Evolutionary conservation across 202 grass and related monocot genomes (phyloP), one percentile per base, ranked within the genome.

Genomic region (Panicum hallii): DNA sequence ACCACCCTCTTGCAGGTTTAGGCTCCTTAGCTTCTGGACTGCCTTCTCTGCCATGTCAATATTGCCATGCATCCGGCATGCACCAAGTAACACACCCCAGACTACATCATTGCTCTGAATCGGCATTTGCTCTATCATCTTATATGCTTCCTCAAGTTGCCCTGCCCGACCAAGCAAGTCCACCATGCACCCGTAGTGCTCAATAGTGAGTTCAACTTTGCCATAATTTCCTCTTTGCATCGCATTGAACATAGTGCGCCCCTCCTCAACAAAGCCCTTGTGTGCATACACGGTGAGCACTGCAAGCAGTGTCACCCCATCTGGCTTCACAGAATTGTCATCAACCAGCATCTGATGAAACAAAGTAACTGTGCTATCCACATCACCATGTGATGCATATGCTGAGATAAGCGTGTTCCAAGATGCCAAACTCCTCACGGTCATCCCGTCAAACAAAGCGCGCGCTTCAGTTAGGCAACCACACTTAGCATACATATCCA

Each of bases 171-270:
- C 88, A 64, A 93, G 86, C 86, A 90, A 71, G 58, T 93, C 86
- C 23, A 93, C 91, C 75, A 93, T 83, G 77, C 91, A 93, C 6
- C 91, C 91, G 10, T 93, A 86, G 83, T 93, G 91, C 86, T 90
- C 83, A 0, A 93, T 49, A 0, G 79, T 80, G 56, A 85, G 23
- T 44, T 88, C 75, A 49, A 90, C 44, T 61, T 70, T 85, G 19
- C 73, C 79, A 85, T 78, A 93, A 16, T 68, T 42, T 9, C 88
- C 91, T 41, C 44, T 85, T 60, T 52, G 70, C 69, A 90, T 80
- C 8, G 75, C 56, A 76, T 69, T 58, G 64, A 93, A 88, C 54
- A 90, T 38, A 44, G 58, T 23, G 14, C 65, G 86, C 6, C 75
- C 91, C 70, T 88, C 91, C 30, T 88, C 88, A 64, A 93, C 91